Base-by-base conservation (phyloP, 306 rosid genomes). In the Vicia sativa region DNA sequence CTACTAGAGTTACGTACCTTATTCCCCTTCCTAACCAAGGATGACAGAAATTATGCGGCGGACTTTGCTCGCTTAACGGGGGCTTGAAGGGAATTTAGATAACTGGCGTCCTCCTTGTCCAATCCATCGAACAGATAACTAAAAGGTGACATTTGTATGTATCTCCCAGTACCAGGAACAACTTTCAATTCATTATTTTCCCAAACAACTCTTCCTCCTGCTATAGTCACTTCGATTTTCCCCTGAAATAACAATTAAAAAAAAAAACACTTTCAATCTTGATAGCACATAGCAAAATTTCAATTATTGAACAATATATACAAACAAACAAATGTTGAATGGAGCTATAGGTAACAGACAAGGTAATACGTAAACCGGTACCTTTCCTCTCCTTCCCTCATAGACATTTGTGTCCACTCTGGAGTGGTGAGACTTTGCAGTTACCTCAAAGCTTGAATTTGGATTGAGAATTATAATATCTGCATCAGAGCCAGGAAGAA, bases 131-230 rank as follows among this genome's bases (percentile, higher is more conserved):
- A 92, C 67, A 90, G 81, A 76, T 80, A 85, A 68, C 76, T 76
- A 65, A 68, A 92, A 64, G 98, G 93, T 31, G 77, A 81, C 89
- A 78, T 82, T 79, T 86, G 70, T 71, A 90, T 74, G 75, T 92
- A 87, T 83, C 76, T 87, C 26, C 96, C 96, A 25, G 86, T 78
- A 48, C 91, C 95, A 21, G 96, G 91, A 81, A 77, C 81, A 67
- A 86, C 85, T 71, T 80, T 87, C 74, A 92, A 83, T 76, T 87
- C 85, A 73, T 87, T 71, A 41, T 89, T 87, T 84, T 89, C 85
- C 98, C 98, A 92, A 60, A 89, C 98, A 73, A 92, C 68, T 86
- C 86, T 81, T 84, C 98, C 98, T 67, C 96, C 88, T 49, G 93
- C 74, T 72, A 92, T 81, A 61, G 98, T 89, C 61, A 89, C 98